Base-by-base conservation (phyloP, 257 asterid genomes). In the Nicotiana obtusifolia region DNA sequence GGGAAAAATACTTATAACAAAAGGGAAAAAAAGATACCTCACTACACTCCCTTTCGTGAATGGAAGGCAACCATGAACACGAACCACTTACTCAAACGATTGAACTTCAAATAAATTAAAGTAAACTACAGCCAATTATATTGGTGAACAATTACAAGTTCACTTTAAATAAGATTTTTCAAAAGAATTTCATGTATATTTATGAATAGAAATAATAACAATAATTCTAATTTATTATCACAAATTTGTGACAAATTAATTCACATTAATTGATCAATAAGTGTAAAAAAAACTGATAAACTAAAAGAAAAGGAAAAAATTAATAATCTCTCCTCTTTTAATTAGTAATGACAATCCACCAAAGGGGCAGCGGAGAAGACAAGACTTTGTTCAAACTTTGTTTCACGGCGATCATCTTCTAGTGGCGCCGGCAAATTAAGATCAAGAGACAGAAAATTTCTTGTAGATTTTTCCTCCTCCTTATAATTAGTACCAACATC, bases 31-130 rank as follows among this genome's bases (percentile, higher is more conserved):
- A 83, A 76, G 87, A 88, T 87, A 88, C 90, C 86, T 75, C 41
- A 75, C 52, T 5, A 52, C 91, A 84, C 92, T 86, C 81, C 85
- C 94, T 87, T 94, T 90, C 94, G 97, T 94, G 94, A 90, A 87
- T 86, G 90, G 84, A 89, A 87, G 95, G 92, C 91, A 88, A 94
- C 88, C 88, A 68, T 83, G 93, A 87, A 89, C 83, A 87, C 90
- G 90, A 87, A 84, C 96, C 91, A 84, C 91, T 87, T 84, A 79
- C 78, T 73, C 62, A 84, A 88, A 86, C 90, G 88, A 89, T 84
- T 82, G 88, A 84, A 84, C 87, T 64, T 80, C 59, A 54, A 64
- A 84, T 69, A 85, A 82, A 78, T 83, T 81, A 84, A 82, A 41
- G 49, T 41, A 41, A 13, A 41, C 49, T 41, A 81, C 83, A 35